Conservation (phyloP, 306 rosid species). For the Luffa acutangula region DNA sequence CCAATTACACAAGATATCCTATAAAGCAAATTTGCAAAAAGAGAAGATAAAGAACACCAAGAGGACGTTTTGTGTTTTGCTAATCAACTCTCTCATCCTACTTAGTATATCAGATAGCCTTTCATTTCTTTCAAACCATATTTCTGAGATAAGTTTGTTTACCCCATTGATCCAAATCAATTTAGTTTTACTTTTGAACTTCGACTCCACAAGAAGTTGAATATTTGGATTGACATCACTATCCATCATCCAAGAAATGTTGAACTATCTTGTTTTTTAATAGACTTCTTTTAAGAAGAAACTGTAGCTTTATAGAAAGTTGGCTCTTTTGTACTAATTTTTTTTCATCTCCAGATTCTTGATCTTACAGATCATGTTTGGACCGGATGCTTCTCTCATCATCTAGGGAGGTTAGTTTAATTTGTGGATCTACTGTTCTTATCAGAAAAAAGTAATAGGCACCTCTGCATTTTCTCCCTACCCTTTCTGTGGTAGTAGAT, state of each 20-base stretch:
- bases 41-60: not conserved
- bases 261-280: not conserved
- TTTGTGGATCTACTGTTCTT: not conserved
- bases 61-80: not conserved
- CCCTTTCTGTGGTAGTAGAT: not conserved
- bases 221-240: not conserved
- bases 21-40: not conserved
- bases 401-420: constrained; percentile 53
- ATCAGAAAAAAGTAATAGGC: not conserved
- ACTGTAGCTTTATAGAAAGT: not conserved
- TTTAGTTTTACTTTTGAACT: not conserved
- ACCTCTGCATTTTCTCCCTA: constrained; percentile 5
- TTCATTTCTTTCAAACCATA: not conserved
- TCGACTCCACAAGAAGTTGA: not conserved
- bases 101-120: not conserved
- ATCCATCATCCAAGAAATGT: not conserved
- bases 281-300: not conserved
- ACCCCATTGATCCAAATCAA: not conserved
- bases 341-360: constrained; percentile 42
- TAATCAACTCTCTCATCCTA: not conserved
- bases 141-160: not conserved
- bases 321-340: not conserved
- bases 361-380: constrained; percentile 87
- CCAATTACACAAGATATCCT: not conserved
- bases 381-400: constrained; percentile 86